A percentile compares a stretch with the other conserved stretches of the same genome.
Evolutionary conservation across 768 basidiomycete species (phyloP).

Genomic region (Mycena albidolilacea): DNA sequence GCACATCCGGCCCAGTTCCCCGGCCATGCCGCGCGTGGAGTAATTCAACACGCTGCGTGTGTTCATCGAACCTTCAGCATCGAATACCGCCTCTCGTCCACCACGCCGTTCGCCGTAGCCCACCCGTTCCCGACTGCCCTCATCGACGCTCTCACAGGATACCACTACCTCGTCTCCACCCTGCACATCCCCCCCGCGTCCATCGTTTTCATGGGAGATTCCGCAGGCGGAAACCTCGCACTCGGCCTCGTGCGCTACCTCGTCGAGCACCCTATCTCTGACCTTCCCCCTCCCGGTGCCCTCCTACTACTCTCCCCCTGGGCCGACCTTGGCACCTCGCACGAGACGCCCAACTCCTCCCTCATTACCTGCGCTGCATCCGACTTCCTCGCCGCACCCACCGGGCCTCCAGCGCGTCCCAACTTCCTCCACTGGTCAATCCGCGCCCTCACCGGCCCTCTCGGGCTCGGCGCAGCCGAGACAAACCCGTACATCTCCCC

Average conservation of each 20-base stretch:
- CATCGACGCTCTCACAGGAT: constrained; percentile 82
- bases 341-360: not conserved
- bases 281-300: constrained; percentile 61
- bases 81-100: constrained; percentile 79
- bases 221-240: constrained; percentile 83
- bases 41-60: constrained; percentile 60
- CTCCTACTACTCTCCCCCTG: constrained; percentile 71
- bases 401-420: not conserved
- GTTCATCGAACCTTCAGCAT: constrained; percentile 68
- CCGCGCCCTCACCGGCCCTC: not conserved
- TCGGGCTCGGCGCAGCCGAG: constrained; percentile 2
- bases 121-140: constrained; percentile 84
- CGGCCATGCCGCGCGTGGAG: constrained; percentile 59
- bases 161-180: constrained; percentile 73
- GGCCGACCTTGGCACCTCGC: constrained; percentile 51
- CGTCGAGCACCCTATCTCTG: constrained; percentile 58
- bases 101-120: constrained; percentile 54
- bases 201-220: constrained; percentile 83
- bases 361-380: not conserved
- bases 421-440: not conserved
- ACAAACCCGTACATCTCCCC: not conserved
- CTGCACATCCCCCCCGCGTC: constrained; percentile 70
- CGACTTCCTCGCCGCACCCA: not conserved
- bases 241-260: constrained; percentile 75
- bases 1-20: constrained; percentile 70